Conservation (phyloP, 202 grass and related monocot species). For the Zoysia matrella region DNA sequence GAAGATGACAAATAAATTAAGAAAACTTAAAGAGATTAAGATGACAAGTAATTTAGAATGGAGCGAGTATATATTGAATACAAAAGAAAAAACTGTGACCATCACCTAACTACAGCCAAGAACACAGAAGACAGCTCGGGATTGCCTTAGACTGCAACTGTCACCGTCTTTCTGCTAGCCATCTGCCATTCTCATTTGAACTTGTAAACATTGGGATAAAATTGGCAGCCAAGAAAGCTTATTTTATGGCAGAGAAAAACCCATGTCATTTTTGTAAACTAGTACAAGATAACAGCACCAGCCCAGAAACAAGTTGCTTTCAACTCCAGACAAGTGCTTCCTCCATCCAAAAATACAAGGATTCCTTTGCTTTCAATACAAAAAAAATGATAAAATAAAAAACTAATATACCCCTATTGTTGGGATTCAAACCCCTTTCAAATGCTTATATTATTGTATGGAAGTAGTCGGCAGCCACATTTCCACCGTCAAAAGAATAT, state of each 20-base stretch:
- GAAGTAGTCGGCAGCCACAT: background rate
- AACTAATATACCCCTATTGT: too few species aligned
- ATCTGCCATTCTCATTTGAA: slow-evolving; percentile 6
- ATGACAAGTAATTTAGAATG: too few species aligned
- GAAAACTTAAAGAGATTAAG: too few species aligned
- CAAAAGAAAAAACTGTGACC: background rate
- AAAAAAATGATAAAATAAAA: too few species aligned
- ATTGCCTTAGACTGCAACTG: slow-evolving; percentile 49
- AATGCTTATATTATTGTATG: too few species aligned
- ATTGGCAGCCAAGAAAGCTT: background rate
- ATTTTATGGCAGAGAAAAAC: background rate
- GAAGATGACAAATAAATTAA: too few species aligned
- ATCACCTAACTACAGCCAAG: too few species aligned
- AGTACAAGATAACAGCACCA: background rate
- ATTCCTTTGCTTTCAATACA: too few species aligned
- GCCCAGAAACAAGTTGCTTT: background rate
- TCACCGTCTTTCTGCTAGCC: slow-evolving; percentile 30
- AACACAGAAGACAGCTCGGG: too few species aligned
- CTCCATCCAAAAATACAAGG: too few species aligned
- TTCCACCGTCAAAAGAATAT: background rate
- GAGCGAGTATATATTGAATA: too few species aligned
- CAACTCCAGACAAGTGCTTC: background rate
- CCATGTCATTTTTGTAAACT: background rate
- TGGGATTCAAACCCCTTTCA: too few species aligned
- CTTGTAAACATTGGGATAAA: background rate